Base-by-base conservation (phyloP, 1,139 yeast species). In the Saccharomyces hybrid region DNA sequence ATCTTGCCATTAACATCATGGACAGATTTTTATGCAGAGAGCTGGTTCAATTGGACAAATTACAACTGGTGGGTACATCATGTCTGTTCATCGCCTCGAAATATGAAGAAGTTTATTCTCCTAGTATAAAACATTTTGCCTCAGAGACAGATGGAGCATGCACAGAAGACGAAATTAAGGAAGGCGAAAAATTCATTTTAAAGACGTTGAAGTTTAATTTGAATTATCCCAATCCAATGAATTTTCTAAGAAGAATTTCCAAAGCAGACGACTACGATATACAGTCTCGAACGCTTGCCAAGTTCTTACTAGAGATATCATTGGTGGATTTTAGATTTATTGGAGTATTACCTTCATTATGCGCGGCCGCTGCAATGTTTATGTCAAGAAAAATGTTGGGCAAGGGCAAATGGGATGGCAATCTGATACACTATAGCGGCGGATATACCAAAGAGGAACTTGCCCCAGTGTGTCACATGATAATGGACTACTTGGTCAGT, bases 181-280 rank as follows among this genome's bases (percentile, higher is more conserved):
- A 84, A 66, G 96, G 96, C 44, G 98, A 91, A 71, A 86, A 85
- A 67, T 86, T 82, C 66, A 85, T 91, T 54, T 74, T 91, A 57
- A 86, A 88, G 62, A 83, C 85, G 47, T 75, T 91, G 55, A 80
- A 83, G 61, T 91, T 87, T 71, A 88, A 88, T 69, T 77, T 90
- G 65, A 86, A 88, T 64, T 89, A 87, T 68, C 96, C 97, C 54
- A 89, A 89, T 68, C 97, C 98, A 57, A 86, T 91, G 90, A 90
- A 90, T 72, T 91, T 90, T 68, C 75, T 91, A 64, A 82, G 98
- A 70, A 81, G 98, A 69, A 88, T 89, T 56, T 88, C 96, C 52
- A 89, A 89, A 71, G 98, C 98, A 46, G 98, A 91, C 72, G 93
- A 88, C 71, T 91, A 90, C 74, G 96, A 90, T 71, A 88, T 89